A percentile compares a stretch with the other conserved stretches of the same genome.
phyloP scores from a whole-genome alignment of 1,139 yeast genomes.

The Blastobotrys persicus region DNA sequence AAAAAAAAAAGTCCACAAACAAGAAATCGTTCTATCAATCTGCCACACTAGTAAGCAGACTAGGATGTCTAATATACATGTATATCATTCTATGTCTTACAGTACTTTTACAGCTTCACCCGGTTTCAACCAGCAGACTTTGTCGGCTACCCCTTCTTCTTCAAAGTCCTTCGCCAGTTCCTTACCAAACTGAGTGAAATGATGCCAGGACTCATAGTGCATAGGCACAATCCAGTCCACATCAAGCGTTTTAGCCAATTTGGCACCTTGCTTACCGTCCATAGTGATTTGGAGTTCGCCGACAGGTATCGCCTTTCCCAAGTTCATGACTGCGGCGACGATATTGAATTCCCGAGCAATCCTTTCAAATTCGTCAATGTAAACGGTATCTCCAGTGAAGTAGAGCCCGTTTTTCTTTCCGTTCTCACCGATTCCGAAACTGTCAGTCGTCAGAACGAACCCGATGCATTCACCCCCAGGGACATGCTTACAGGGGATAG shows the following conservation, averaged over 20 bases:
- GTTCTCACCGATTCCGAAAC: constrained; percentile 2
- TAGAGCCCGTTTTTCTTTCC: constrained; percentile 9
- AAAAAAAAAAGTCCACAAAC: too few species aligned
- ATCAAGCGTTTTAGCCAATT: constrained; percentile 2
- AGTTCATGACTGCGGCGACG: constrained; percentile 1
- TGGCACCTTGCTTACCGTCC: constrained; percentile 14
- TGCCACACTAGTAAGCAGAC: too few species aligned
- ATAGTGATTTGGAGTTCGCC: constrained; percentile 8
- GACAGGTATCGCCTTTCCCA: neutral
- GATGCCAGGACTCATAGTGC: constrained; percentile 12
- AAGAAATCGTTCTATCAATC: too few species aligned
- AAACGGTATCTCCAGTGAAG: constrained; percentile 12
- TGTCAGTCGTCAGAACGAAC: constrained; percentile 7
- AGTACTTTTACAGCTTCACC: neutral
- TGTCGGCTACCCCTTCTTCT: constrained; percentile 6
- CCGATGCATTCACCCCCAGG: constrained; percentile 13
- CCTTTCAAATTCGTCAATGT: constrained; percentile 4
- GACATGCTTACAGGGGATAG: constrained; percentile 11
- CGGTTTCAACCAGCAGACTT: constrained; percentile 6
- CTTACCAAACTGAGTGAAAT: constrained; percentile 1
- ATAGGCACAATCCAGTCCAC: constrained; percentile 12
- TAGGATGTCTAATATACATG: too few species aligned
- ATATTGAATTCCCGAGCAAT: constrained; percentile 5
- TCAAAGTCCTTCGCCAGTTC: neutral
- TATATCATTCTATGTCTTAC: too few species aligned